Base-by-base conservation (phyloP, 2,329 filamentous ascomycete genomes). In the Beauveria sp. region DNA sequence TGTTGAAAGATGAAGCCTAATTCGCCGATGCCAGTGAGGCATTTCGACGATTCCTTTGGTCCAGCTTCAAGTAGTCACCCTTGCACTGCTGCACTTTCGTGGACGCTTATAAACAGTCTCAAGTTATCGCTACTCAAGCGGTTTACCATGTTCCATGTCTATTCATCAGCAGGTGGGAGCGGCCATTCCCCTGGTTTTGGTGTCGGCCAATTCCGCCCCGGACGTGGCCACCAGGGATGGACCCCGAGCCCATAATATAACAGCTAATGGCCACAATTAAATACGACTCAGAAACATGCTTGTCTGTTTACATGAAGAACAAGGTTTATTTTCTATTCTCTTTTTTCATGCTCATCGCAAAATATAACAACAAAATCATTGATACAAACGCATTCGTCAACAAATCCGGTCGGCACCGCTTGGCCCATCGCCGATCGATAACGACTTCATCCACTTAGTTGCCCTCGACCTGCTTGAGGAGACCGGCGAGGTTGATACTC, bases 401-500 rank as follows among this genome's bases (percentile, higher is more conserved):
- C 20, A 20, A 18, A 26, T 22, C 14, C 16, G 12, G 5, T 55
- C 42, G 9, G n/a, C 47, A 42, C 42, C 20, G 8, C 5, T 38
- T 5, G 5, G 34, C 34, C 34, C 34, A 38, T 16, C 12, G 12
- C 34, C 5, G 5, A 38, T 12, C 34, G 10, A 38, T 16, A 12
- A 38, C 12, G 26, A 10, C 12, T 16, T 10, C 26, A 26, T 24
- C 22, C 10, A 8, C 52, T 70, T 71, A 80, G 64, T 77, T 68
- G 28, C 72, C 72, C 72, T 83, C 81, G 40, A 81, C 83, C 71
- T 84, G 74, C 75, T 93, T 88, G 67, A 96, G 78, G 67, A 99
- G 78, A 12, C 93, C 93, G 74, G 90, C 83, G 61, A 99, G 80
- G 77, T 96, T 95, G 73, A 98, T 96, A 77, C 91, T 96, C 89